A percentile compares a stretch with the other conserved stretches of the same genome.
These are phyloP conservation scores for Microcyclospora tardicrescens DNA, from an alignment of 2,329 filamentous ascomycete species.

Conservation along the genomic window DNA sequence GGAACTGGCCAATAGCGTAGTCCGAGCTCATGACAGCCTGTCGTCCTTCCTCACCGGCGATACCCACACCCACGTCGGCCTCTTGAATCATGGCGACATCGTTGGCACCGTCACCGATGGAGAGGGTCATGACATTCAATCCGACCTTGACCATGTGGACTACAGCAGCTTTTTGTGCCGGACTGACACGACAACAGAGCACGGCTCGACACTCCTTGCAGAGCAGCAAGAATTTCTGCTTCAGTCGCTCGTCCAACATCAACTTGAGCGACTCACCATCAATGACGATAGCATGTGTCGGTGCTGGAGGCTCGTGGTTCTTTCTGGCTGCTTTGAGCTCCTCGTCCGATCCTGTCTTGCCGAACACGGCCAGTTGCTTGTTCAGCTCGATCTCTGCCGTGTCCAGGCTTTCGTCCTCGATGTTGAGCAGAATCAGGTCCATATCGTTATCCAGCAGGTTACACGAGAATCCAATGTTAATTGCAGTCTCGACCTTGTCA, in stretches of 20 bases:
- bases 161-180: constrained; percentile 93
- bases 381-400: constrained; percentile 60
- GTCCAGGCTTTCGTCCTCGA: constrained; percentile 57
- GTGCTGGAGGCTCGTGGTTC: constrained; percentile 72
- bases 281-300: constrained; percentile 86
- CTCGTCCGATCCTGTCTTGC: constrained; percentile 69
- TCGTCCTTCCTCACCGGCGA: constrained; percentile 81
- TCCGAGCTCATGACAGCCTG: constrained; percentile 95
- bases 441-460: constrained; percentile 95
- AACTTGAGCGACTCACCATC: constrained; percentile 88
- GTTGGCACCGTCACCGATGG: constrained; percentile 86
- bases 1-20: constrained; percentile 89
- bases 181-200: constrained; percentile 92
- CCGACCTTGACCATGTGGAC: constrained; percentile 91
- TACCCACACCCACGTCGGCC: constrained; percentile 90
- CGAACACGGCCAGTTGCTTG: constrained; percentile 57
- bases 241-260: constrained; percentile 67
- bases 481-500: constrained; percentile 97
- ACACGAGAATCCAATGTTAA: constrained; percentile 99
- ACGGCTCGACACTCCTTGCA: constrained; percentile 97
- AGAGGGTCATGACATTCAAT: constrained; percentile 89
- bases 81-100: constrained; percentile 98
- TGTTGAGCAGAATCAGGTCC: constrained; percentile 84
- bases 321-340: constrained; percentile 67
- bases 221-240: constrained; percentile 84